Evolutionary conservation across 2,329 filamentous ascomycete genomes (phyloP), one percentile per base, ranked within the genome.

Genomic region (Penicillium griseofulvum): DNA sequence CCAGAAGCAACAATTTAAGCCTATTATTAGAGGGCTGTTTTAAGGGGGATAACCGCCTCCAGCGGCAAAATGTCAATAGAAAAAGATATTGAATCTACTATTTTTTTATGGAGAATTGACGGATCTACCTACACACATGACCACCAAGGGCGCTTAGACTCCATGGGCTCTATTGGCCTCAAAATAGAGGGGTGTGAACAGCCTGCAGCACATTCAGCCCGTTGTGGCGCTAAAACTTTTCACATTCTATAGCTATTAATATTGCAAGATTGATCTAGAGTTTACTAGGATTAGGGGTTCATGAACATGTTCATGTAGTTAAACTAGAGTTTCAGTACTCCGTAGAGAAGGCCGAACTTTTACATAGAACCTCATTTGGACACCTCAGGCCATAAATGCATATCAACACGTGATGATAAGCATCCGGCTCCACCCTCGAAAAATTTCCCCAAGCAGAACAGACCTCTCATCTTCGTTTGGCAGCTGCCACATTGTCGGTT

Each of bases 331-430:
- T 28, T n/a, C 12, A 31, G 29, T 31, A 31, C 10, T 33, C 5
- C 16, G 28, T 44, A 45, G 5, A 19, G 28, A 28, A 41, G 29
- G 5, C 12, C 38, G 24, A 45, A 17, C 17, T 41, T 17, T 4
- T 10, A 24, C 5, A 8, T 24, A 4, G 9, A 49, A 24, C 36
- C 34, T 39, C 17, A 22, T 22, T 22, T 49, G 14, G 19, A 12
- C 31, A 55, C 65, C 67, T 67, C 37, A 68, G 67, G 66, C 61
- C 47, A 0, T 1, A 22, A 16, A 16, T 26, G n/a, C 3, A 54
- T 73, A 74, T 74, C 72, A 65, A 51, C 73, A 75, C 73, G 73
- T 75, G 73, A 70, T 52, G 72, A 74, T 75, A 75, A 58, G n/a
- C 37, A n/a, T 41, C 51, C 57, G 62, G 63, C 47, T 72, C 65